phyloP scores from a whole-genome alignment of 2,329 filamentous ascomycete species.

The Phialemoniopsis sp. region DNA sequence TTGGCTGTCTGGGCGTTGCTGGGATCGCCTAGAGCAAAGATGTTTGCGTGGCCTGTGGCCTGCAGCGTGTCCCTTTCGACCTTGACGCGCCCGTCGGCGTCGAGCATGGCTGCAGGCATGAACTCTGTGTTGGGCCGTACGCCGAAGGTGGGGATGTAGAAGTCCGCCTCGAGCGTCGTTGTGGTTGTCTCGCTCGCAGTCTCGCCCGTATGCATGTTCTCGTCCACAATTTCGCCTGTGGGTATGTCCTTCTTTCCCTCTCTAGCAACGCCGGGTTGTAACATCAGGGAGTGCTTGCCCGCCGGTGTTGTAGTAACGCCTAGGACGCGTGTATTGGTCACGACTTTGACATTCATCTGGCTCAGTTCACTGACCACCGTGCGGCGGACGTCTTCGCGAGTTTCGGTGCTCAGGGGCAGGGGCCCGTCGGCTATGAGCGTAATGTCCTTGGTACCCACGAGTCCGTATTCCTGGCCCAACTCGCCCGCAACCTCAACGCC shows the following conservation, averaged over 20 bases:
- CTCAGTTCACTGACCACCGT: constrained; percentile 20
- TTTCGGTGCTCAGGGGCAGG: constrained; percentile 29
- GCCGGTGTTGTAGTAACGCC: no score
- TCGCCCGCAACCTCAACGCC: constrained; percentile 48
- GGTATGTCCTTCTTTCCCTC: no score
- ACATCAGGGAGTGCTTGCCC: no score
- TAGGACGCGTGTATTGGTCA: no score
- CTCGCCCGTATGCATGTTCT: no score
- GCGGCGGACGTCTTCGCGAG: constrained; percentile 31
- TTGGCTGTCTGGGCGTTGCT: constrained; percentile 16
- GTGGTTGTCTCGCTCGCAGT: no score
- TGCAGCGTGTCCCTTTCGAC: constrained; percentile 19
- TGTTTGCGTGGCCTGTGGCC: constrained; percentile 18
- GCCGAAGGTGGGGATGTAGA: constrained; percentile 44
- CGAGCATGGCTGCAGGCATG: constrained; percentile 17
- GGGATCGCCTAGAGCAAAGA: constrained; percentile 22
- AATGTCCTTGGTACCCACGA: constrained; percentile 38
- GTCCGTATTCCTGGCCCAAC: constrained; percentile 41
- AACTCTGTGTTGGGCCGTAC: constrained; percentile 33
- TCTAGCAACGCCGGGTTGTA: no score
- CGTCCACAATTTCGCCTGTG: no score
- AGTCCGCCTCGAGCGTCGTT: constrained; percentile 34
- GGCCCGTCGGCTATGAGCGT: constrained; percentile 33
- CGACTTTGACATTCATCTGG: constrained; percentile 36
- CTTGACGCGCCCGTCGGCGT: constrained; percentile 16